Evolutionary conservation across 1,139 yeast genomes (phyloP).

Genomic region (Debaryomyces robertsiae): DNA sequence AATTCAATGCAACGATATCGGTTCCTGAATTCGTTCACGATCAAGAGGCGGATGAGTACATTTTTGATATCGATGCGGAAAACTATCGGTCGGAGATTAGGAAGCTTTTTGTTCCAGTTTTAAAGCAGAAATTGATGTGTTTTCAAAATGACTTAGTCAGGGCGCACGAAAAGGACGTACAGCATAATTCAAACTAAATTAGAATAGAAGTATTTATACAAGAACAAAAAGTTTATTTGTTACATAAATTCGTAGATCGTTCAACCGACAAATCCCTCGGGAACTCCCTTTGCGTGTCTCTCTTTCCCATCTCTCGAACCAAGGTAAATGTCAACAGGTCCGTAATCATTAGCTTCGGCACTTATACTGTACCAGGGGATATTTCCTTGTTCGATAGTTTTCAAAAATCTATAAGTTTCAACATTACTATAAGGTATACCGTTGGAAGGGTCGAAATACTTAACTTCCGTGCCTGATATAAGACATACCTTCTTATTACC

Average conservation of each 20-base stretch:
- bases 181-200: constrained; percentile 38
- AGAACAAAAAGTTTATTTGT: not conserved
- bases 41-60: constrained; percentile 64
- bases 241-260: constrained; percentile 14
- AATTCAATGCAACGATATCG: constrained; percentile 40
- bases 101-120: constrained; percentile 52
- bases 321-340: constrained; percentile 63
- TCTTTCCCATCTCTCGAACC: constrained; percentile 52
- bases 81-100: constrained; percentile 42
- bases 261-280: constrained; percentile 65
- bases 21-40: constrained; percentile 77
- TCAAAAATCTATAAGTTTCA: constrained; percentile 72
- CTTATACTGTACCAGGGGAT: constrained; percentile 66
- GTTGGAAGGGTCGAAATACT: constrained; percentile 83
- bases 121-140: constrained; percentile 48
- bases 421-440: constrained; percentile 86
- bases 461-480: constrained; percentile 76
- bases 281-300: constrained; percentile 84
- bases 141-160: constrained; percentile 64
- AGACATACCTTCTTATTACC: constrained; percentile 72
- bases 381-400: constrained; percentile 64
- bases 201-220: constrained; percentile 8
- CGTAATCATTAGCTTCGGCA: constrained; percentile 49
- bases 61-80: constrained; percentile 49
- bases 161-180: constrained; percentile 63